These are phyloP conservation scores for Fusarium sp. DNA, from an alignment of 2,329 filamentous ascomycete genomes.

Conservation along the genomic window DNA sequence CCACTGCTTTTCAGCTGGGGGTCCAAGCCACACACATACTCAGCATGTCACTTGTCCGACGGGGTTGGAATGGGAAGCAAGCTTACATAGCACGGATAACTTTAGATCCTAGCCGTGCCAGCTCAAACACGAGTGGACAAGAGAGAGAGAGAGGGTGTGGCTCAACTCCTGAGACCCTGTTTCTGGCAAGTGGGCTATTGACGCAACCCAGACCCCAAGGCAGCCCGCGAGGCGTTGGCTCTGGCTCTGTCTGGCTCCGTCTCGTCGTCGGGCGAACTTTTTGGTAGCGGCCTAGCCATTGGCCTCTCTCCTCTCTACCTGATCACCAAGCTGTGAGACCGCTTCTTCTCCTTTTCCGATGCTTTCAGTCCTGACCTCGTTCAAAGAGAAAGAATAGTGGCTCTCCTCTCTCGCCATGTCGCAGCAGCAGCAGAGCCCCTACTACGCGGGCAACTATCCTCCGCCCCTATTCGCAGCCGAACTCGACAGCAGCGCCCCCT, in stretches of 20 bases:
- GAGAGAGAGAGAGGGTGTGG: not conserved
- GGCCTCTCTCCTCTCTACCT: not conserved
- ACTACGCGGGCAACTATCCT: slow-evolving; percentile 30
- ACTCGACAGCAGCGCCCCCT: slow-evolving; percentile 42
- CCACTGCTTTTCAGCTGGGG: not conserved
- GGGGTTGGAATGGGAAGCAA: not conserved
- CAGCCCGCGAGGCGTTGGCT: slow-evolving; percentile 30
- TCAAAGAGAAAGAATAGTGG: not conserved
- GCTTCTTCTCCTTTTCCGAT: not conserved
- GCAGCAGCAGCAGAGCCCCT: slow-evolving; percentile 1
- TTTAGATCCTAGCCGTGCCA: not conserved
- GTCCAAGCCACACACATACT: not conserved
- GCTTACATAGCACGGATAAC: not conserved
- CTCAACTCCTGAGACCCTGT: slow-evolving; percentile 9
- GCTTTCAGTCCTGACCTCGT: not conserved
- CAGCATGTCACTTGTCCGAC: not conserved
- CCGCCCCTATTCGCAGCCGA: slow-evolving; percentile 47
- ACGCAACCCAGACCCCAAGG: slow-evolving; percentile 9
- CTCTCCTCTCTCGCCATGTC: slow-evolving; percentile 21
- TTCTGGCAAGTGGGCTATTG: slow-evolving; percentile 27
- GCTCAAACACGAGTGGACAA: not conserved
- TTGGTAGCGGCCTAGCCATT: slow-evolving; percentile 1
- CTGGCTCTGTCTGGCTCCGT: not conserved
- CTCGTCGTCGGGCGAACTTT: slow-evolving; percentile 1
- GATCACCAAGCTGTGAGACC: not conserved